These are phyloP conservation scores for Lablab purpureus DNA, from an alignment of 306 rosid genomes.

Conservation along the genomic window DNA sequence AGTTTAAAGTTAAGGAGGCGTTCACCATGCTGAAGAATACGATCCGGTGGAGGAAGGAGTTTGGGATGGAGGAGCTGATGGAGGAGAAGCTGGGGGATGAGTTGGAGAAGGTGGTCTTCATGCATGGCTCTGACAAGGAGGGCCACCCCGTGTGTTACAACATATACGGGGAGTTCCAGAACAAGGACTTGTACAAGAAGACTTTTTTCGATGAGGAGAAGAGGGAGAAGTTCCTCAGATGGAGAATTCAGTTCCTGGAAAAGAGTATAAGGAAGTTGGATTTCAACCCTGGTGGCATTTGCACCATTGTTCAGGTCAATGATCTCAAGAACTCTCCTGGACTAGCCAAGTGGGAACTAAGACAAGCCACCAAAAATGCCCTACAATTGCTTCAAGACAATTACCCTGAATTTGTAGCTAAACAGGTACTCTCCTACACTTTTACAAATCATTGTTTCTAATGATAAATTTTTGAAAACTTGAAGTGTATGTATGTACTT, in stretches of 20 bases:
- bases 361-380: conserved; percentile 79
- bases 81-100: conserved; percentile 64
- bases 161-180: conserved; percentile 68
- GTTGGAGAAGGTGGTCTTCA: conserved; percentile 63
- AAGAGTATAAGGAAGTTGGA: conserved; percentile 76
- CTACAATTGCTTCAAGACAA: conserved; percentile 76
- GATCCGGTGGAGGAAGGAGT: conserved; percentile 80
- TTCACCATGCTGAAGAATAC: conserved; percentile 83
- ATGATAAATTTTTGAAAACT: background rate
- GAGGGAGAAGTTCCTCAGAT: conserved; percentile 62
- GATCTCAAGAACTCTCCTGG: conserved; percentile 82
- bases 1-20: conserved; percentile 85
- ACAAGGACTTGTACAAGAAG: conserved; percentile 70
- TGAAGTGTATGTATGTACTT: background rate
- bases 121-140: conserved; percentile 73
- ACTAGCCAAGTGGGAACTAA: conserved; percentile 75
- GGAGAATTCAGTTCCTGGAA: conserved; percentile 78
- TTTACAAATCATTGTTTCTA: background rate
- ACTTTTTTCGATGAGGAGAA: conserved; percentile 70
- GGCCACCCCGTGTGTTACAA: conserved; percentile 87
- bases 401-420: conserved; percentile 85
- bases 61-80: conserved; percentile 65
- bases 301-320: conserved; percentile 75
- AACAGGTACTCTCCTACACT: conserved; percentile 57
- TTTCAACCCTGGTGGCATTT: conserved; percentile 67